Conservation (phyloP, 2,329 filamentous ascomycete species). For the Scedosporium dehoogii region DNA sequence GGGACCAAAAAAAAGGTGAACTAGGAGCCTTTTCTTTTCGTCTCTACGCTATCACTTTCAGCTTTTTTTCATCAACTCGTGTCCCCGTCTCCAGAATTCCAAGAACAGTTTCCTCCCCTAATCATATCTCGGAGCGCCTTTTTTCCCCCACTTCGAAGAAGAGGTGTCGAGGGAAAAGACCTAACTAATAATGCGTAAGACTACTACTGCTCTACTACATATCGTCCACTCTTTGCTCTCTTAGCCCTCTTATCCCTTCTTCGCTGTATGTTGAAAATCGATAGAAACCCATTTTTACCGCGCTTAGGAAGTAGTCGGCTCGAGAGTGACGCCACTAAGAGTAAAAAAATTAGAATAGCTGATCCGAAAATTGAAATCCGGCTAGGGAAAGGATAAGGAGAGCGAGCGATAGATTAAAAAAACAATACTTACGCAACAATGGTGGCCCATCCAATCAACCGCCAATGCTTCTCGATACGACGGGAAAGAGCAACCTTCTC, state of each 20-base stretch:
- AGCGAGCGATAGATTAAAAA: background rate
- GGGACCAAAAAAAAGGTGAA: background rate
- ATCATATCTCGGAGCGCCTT: background rate
- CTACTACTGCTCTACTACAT: background rate
- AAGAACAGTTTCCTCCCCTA: background rate
- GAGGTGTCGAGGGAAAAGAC: background rate
- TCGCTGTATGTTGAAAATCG: background rate
- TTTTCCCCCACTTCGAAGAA: background rate
- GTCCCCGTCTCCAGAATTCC: background rate
- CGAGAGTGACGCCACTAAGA: constrained; percentile 42
- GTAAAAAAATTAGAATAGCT: constrained; percentile 13
- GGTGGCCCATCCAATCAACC: constrained; percentile 83
- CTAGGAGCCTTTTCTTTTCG: background rate
- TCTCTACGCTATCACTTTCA: background rate
- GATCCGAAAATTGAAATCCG: background rate
- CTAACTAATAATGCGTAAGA: too few species aligned
- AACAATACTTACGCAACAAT: constrained; percentile 52
- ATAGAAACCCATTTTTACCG: background rate
- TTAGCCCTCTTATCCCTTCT: background rate
- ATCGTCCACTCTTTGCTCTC: background rate
- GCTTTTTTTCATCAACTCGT: background rate
- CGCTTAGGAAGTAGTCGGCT: constrained; percentile 36
- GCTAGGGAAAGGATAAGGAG: background rate
- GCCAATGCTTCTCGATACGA: constrained; percentile 99
- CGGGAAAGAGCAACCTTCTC: constrained; percentile 95